Evolutionary conservation across 306 rosid genomes (phyloP).

Genomic region (Erythrophleum fordii): DNA sequence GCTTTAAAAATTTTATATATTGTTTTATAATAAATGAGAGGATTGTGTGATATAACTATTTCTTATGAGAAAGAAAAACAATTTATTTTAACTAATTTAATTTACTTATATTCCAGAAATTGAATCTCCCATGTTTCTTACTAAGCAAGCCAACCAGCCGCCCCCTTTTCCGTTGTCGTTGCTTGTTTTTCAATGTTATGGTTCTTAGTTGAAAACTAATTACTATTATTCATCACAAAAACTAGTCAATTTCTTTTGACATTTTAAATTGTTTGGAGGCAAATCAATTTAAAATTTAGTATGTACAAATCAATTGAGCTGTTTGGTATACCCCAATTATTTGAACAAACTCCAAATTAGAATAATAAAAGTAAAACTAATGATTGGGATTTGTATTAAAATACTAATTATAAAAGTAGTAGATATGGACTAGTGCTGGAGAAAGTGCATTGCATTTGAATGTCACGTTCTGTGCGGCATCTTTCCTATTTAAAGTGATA

Average conservation of each 20-base stretch:
- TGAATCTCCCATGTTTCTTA: background rate
- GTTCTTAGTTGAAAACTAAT: no score
- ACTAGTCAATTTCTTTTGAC: background rate
- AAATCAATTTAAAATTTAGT: background rate
- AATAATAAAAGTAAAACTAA: conserved; percentile 25
- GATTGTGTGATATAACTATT: no score
- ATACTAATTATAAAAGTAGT: background rate
- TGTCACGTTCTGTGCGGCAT: conserved; percentile 43
- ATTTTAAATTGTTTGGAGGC: background rate
- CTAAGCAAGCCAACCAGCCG: background rate
- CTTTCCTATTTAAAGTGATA: background rate
- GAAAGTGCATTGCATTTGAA: conserved; percentile 43
- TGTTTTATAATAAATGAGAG: no score
- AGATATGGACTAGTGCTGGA: conserved; percentile 16
- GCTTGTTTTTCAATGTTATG: no score
- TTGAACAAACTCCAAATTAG: conserved; percentile 12
- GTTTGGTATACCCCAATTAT: conserved; percentile 7
- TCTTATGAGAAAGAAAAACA: no score
- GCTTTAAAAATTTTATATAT: no score
- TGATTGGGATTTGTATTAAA: conserved; percentile 39
- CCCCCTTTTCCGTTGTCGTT: conserved; percentile 7
- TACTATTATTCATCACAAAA: background rate
- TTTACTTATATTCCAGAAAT: background rate
- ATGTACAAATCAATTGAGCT: background rate
- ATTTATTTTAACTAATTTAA: no score